Conservation (phyloP, 805 yeast species). For the Candida berthetii region DNA sequence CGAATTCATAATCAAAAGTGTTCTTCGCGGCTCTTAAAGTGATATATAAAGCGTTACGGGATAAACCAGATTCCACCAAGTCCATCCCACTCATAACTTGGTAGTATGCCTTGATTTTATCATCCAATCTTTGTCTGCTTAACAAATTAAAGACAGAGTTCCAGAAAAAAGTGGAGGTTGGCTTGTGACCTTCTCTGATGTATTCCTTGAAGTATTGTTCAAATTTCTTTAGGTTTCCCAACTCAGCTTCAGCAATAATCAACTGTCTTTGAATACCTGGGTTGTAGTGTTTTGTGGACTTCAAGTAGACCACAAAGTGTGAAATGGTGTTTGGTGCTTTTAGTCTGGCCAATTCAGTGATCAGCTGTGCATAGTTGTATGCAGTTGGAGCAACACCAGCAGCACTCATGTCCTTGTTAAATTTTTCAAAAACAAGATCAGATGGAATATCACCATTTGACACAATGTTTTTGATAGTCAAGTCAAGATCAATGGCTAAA, state of each 20-base stretch:
- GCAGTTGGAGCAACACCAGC: constrained; percentile 33
- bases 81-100: background rate
- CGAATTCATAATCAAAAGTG: background rate
- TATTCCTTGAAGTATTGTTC: constrained; percentile 24
- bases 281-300: background rate
- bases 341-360: constrained; percentile 42
- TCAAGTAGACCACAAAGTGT: background rate
- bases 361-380: constrained; percentile 43
- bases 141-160: constrained; percentile 20
- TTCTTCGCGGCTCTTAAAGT: background rate
- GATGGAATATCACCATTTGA: constrained; percentile 37
- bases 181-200: constrained; percentile 16
- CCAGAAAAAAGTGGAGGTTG: constrained; percentile 6
- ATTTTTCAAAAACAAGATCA: constrained; percentile 26
- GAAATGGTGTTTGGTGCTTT: background rate
- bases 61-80: background rate
- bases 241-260: constrained; percentile 26
- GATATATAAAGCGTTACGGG: background rate
- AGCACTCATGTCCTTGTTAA: constrained; percentile 35
- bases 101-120: background rate
- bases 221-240: constrained; percentile 36
- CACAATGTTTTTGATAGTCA: constrained; percentile 39
- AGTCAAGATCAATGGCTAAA: constrained; percentile 51
- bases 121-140: background rate
- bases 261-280: background rate